These are phyloP conservation scores for Termitomyces sp. DNA, from an alignment of 768 basidiomycete species.

Conservation along the genomic window DNA sequence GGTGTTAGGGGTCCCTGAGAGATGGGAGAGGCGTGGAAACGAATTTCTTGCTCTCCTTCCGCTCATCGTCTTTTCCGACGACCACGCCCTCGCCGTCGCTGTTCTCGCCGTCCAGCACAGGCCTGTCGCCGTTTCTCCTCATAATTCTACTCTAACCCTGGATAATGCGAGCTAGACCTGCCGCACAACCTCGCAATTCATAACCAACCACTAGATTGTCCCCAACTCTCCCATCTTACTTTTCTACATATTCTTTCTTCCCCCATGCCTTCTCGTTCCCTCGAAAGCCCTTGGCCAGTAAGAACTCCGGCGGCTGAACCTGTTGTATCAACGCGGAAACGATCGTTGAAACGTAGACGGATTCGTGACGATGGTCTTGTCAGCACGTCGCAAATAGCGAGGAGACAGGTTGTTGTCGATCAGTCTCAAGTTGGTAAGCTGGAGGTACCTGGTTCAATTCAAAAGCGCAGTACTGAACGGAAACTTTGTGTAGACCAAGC, in stretches of 20 bases:
- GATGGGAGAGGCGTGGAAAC: constrained; percentile 16
- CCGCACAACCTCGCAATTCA: constrained; percentile 18
- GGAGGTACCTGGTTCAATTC: neutral
- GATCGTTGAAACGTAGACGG: constrained; percentile 28
- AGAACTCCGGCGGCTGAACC: constrained; percentile 27
- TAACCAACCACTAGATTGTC: constrained; percentile 17
- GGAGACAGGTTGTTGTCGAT: constrained; percentile 36
- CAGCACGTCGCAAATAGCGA: constrained; percentile 23
- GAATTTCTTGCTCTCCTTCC: constrained; percentile 14
- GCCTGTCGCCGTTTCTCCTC: constrained; percentile 2
- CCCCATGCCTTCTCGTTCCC: constrained; percentile 32
- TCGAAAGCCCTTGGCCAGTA: constrained; percentile 38
- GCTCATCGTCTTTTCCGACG: constrained; percentile 19
- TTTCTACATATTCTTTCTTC: constrained; percentile 7
- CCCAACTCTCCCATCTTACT: constrained; percentile 18
- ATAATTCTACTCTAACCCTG: constrained; percentile 16
- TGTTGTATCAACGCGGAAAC: constrained; percentile 12
- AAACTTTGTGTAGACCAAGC: constrained; percentile 33
- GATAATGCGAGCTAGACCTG: constrained; percentile 28
- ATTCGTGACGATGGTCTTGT: constrained; percentile 12
- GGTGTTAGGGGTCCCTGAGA: constrained; percentile 19
- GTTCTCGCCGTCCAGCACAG: constrained; percentile 15
- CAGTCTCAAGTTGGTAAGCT: constrained; percentile 26
- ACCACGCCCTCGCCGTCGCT: constrained; percentile 14
- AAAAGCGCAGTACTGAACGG: neutral